Base-by-base conservation (phyloP, 345 rosid genomes). In the Salix viminalis region DNA sequence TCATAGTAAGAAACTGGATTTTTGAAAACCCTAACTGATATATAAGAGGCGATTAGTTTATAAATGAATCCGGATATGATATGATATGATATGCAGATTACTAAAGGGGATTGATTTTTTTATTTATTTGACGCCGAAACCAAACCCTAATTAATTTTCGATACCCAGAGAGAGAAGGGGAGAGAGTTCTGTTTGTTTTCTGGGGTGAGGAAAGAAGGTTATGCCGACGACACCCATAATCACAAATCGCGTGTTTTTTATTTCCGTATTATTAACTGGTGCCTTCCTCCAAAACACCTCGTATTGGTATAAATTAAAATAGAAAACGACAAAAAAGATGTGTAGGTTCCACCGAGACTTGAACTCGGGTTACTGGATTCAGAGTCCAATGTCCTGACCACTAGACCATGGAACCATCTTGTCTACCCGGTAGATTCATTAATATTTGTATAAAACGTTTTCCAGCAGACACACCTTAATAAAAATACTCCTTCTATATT, bases 1-100 rank as follows among this genome's bases (percentile, higher is more conserved):
- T 78, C 98, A 94, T 94, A 84, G 79, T 83, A 58, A n/a, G 62
- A 58, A n/a, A n/a, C 3, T 58, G 6, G 62, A 23, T 58, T 58
- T 41, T 58, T n/a, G 28, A 12, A 14, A 44, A 44, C 50, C 50
- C 50, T 44, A 44, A n/a, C 23, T 58, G 6, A 5, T 58, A 9
- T 58, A 10, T 23, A 3, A 9, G 62, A 58, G 62, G 28, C 23
- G 58, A 2, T 11, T 41, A 10, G 12, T 41, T 8, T 56, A n/a
- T 58, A 9, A 12, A 58, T 58, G 62, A 58, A 58, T 62, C 72
- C 64, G 48, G 52, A 13, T 23, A 72, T 65, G 44, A 41, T 15
- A 72, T 65, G 44, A 41, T 15, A 72, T 65, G 44, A 41, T 15
- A 16, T 32, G 67, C 4, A 26, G 67, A 65, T 16, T 5, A 64